These are phyloP conservation scores for Hypericum perforatum DNA, from an alignment of 345 rosid genomes.

Conservation along the genomic window DNA sequence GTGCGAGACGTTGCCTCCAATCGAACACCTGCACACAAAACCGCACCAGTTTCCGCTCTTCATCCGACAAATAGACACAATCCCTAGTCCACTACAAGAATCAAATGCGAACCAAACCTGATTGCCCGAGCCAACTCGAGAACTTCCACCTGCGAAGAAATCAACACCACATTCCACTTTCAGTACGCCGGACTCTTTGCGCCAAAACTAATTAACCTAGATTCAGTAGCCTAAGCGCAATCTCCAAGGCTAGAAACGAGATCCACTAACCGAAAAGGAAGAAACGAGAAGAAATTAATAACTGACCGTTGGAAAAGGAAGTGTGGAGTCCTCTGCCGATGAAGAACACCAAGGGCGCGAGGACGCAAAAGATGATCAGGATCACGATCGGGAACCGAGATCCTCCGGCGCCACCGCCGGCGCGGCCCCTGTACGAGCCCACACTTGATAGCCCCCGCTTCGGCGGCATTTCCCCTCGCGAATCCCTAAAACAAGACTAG, in stretches of 20 bases:
- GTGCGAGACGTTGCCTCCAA: slow-evolving; percentile 81
- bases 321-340: slow-evolving; percentile 55
- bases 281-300: neutral
- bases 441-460: slow-evolving; percentile 44
- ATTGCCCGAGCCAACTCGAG: too few species aligned
- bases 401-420: slow-evolving; percentile 37
- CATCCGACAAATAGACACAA: slow-evolving; percentile 5
- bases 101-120: too few species aligned
- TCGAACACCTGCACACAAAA: slow-evolving; percentile 45
- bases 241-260: neutral
- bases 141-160: too few species aligned
- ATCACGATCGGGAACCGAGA: slow-evolving; percentile 41
- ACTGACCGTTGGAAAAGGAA: slow-evolving; percentile 38
- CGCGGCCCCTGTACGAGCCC: slow-evolving; percentile 24
- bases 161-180: too few species aligned
- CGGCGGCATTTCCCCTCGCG: slow-evolving; percentile 46
- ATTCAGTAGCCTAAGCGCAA: too few species aligned
- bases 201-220: too few species aligned
- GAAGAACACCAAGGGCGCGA: slow-evolving; percentile 61
- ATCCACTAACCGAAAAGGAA: neutral
- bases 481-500: slow-evolving; percentile 17
- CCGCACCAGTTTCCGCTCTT: slow-evolving; percentile 11
- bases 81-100: neutral
- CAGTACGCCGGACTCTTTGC: too few species aligned
- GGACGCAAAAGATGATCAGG: slow-evolving; percentile 44